Conservation (phyloP, 176 grass and related monocot species). For the Panicum miliaceum region DNA sequence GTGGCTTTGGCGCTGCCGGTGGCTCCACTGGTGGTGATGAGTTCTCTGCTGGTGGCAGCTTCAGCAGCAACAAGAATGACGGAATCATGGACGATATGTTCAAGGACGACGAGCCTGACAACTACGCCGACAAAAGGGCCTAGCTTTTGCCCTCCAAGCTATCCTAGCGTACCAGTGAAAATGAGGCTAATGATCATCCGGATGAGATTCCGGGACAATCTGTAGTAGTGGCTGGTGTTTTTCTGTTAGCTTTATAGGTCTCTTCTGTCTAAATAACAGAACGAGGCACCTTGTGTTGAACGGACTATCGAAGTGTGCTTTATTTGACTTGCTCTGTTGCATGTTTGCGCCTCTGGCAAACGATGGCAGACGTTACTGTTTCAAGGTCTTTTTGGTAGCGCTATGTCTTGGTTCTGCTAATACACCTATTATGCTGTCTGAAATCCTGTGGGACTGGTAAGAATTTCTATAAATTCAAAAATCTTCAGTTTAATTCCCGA, state of each 20-base stretch:
- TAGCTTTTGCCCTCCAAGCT: neutral
- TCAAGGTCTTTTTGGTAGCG: neutral
- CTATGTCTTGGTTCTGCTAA: neutral
- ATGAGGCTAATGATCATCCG: neutral
- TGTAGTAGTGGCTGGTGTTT: neutral
- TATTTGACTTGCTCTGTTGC: neutral
- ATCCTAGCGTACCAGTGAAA: neutral
- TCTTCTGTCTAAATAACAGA: constrained; percentile 35
- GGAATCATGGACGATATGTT: constrained; percentile 12
- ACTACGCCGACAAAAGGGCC: constrained; percentile 33
- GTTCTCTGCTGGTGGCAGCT: constrained; percentile 9
- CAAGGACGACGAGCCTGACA: constrained; percentile 45
- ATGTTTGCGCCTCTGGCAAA: neutral
- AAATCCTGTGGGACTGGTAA: no score
- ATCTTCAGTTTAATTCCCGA: no score
- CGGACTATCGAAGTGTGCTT: neutral
- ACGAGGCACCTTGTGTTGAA: neutral
- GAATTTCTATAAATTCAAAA: no score
- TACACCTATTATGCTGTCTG: neutral
- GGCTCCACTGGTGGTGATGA: constrained; percentile 17
- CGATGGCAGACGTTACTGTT: neutral
- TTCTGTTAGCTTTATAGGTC: neutral
- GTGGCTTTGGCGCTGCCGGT: neutral
- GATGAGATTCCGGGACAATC: constrained; percentile 17
- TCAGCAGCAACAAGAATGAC: constrained; percentile 37